Evolutionary conservation across 2,329 filamentous ascomycete species (phyloP), one percentile per base, ranked within the genome.

Genomic region (Pyrenochaeta sp.): DNA sequence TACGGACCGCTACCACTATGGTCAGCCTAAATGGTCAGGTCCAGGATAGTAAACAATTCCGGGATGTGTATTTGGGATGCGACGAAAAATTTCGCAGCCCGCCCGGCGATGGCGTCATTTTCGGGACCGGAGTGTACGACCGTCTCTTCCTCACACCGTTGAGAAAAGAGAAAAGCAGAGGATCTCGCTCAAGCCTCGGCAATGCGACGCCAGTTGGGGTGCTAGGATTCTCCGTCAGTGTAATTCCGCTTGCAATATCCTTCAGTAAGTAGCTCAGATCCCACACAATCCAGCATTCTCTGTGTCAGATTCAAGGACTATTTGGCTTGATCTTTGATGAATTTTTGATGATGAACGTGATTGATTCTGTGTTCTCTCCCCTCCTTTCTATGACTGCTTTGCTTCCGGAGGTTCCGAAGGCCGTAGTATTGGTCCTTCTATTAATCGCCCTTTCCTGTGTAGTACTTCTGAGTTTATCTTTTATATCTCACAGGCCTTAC

Each of bases 181-280:
- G 43, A 49, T 18, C 33, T 62, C 21, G 59, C 17, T 32, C 35
- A 14, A 49, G 48, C 10, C 58, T 58, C 17, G 59, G 53, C 9
- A 60, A 62, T 18, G 51, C 59, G 2, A 60, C 59, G n/a, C 56
- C 59, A 5, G 45, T 62, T 29, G 56, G 59, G 23, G 56, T 60
- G 2, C 45, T 60, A 12, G 59, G 59, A 10, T 62, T 62, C 42
- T 51, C 59, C 2, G 54, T 62, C 7, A 46, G 43, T 6, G 54
- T 60, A 15, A 55, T 56, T 11, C 54, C 56, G 1, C 56, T 62
- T 17, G 51, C 54, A 5, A 30, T 44, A 32, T 52, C 60, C 4
- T 60, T 60, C 51, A 62, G 56, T 60, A 47, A 33, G 56, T 40
- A 21, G 41, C 3, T 35, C 6, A 17, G 17, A 21, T 27, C 27